Evolutionary conservation across 768 basidiomycete species (phyloP).

Genomic region (Amanita molliuscula): DNA sequence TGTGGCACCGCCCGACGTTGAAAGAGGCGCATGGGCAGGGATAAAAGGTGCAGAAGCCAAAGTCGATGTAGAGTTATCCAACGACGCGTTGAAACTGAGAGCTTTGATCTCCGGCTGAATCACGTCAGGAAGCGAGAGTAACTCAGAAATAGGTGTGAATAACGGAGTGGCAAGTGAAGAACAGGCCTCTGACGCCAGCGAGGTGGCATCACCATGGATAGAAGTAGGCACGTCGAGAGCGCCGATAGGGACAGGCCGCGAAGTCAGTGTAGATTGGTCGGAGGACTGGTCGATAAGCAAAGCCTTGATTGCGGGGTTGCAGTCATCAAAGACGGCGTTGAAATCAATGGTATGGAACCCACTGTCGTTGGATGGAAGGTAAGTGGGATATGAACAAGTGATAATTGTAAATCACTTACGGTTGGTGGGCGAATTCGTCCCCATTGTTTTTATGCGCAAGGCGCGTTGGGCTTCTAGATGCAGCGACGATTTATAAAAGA

Average conservation of each 20-base stretch:
- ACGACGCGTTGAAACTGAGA: background rate
- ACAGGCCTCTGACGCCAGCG: background rate
- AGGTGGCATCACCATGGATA: background rate
- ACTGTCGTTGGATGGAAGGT: background rate
- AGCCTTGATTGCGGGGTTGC: background rate
- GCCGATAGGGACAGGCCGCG: background rate
- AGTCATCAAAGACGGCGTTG: background rate
- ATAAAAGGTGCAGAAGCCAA: background rate
- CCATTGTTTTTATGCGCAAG: background rate
- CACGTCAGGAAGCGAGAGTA: background rate
- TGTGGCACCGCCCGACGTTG: background rate
- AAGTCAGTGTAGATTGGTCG: background rate
- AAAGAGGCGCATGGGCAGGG: background rate
- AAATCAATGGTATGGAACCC: background rate
- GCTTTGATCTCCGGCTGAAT: background rate
- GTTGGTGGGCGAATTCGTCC: background rate
- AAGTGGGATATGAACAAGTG: background rate
- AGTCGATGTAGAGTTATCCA: too few species aligned
- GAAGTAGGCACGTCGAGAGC: background rate
- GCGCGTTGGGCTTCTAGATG: background rate
- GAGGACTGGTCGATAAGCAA: background rate
- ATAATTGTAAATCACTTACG: background rate
- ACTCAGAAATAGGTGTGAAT: background rate
- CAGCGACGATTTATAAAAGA: background rate
- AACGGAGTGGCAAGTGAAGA: background rate